Evolutionary conservation across 306 rosid genomes (phyloP).

Genomic region (Hippophae gyantsensis): DNA sequence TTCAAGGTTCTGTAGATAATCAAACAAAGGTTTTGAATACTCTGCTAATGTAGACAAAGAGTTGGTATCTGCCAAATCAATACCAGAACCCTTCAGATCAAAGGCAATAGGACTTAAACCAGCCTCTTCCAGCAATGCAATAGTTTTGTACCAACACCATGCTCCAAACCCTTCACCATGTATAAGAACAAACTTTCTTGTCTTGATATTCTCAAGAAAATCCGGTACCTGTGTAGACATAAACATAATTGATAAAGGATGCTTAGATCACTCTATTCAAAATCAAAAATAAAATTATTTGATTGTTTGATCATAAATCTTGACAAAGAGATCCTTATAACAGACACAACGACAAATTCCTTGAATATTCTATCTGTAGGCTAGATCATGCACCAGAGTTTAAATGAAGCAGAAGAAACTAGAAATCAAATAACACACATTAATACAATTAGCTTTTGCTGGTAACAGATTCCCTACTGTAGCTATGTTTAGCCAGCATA

Average conservation of each 20-base stretch:
- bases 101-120: constrained; percentile 72
- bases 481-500: too few species aligned
- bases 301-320: too few species aligned
- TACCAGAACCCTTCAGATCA: constrained; percentile 90
- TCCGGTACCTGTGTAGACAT: constrained; percentile 41
- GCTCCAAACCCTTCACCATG: constrained; percentile 99
- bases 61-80: constrained; percentile 71
- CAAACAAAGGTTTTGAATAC: constrained; percentile 76
- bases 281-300: too few species aligned
- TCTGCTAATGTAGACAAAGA: constrained; percentile 52
- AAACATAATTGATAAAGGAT: background rate
- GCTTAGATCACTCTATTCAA: too few species aligned
- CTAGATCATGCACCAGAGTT: too few species aligned
- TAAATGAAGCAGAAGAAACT: too few species aligned
- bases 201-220: constrained; percentile 45
- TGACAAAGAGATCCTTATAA: too few species aligned
- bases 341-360: too few species aligned
- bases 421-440: too few species aligned
- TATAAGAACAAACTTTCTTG: constrained; percentile 60
- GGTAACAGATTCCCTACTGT: too few species aligned
- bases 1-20: constrained; percentile 61
- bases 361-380: too few species aligned
- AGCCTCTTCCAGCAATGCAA: constrained; percentile 68
- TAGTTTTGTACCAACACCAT: constrained; percentile 98
- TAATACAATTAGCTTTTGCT: too few species aligned